Conservation (phyloP, 148 eudicot species). For the Arctostaphylos glauca region DNA sequence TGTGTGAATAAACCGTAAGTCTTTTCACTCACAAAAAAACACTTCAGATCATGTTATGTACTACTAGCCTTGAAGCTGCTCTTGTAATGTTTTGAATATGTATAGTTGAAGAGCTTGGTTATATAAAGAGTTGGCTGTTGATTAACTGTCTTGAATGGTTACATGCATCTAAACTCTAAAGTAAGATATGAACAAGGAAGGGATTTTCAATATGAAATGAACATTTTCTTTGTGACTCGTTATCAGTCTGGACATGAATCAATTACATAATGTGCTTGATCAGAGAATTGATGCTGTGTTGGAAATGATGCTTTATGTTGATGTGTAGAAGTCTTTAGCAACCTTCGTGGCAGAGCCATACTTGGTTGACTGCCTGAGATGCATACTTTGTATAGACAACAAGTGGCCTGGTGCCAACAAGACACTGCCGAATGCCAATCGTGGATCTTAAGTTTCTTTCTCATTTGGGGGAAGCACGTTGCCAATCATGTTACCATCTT, state of each 20-base stretch:
- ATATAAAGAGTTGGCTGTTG: background rate
- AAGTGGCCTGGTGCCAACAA: background rate
- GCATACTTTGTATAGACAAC: background rate
- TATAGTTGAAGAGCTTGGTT: background rate
- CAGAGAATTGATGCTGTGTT: background rate
- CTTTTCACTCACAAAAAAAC: background rate
- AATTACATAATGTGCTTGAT: background rate
- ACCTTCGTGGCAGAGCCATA: background rate
- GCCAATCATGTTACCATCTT: background rate
- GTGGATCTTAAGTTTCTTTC: background rate
- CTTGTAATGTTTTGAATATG: background rate
- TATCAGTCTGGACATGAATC: background rate
- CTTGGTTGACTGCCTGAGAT: slow-evolving; percentile 1
- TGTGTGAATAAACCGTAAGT: background rate
- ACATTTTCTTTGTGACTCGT: background rate
- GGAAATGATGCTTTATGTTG: background rate
- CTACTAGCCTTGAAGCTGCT: background rate
- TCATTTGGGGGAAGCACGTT: background rate
- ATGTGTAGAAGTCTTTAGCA: background rate
- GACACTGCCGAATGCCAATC: background rate
- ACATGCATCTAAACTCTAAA: background rate
- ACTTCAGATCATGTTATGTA: background rate
- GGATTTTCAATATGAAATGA: background rate
- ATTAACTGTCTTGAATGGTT: background rate
- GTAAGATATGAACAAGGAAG: background rate